These are phyloP conservation scores for Raddia distichophylla DNA, from an alignment of 176 grass and related monocot species.

Conservation along the genomic window DNA sequence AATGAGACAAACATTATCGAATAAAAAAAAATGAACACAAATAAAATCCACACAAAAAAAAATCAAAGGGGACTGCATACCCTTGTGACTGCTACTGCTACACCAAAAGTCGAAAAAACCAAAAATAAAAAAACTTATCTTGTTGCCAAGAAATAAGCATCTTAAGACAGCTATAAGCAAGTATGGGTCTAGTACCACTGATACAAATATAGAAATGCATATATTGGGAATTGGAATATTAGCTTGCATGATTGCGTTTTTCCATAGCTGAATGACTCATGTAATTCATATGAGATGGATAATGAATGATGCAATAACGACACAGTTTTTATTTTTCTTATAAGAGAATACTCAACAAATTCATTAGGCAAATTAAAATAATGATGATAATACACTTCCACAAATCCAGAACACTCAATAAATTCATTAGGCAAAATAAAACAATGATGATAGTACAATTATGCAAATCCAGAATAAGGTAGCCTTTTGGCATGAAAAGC, in stretches of 20 bases:
- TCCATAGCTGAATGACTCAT: background rate
- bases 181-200: too few species aligned
- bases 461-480: background rate
- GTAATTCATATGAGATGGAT: background rate
- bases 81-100: background rate
- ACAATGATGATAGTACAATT: too few species aligned
- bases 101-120: too few species aligned
- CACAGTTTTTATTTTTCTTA: background rate
- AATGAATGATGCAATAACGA: background rate
- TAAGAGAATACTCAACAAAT: background rate
- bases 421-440: too few species aligned
- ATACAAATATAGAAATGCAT: constrained; percentile 6
- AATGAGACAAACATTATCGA: background rate
- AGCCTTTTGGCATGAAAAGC: background rate
- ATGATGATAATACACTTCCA: background rate
- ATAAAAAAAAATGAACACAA: background rate
- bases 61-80: background rate
- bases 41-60: background rate
- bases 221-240: constrained; percentile 15
- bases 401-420: too few species aligned
- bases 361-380: constrained; percentile 11
- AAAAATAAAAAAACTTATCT: too few species aligned
- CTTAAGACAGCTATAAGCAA: too few species aligned
- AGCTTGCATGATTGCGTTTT: background rate
- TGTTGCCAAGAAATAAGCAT: too few species aligned